A percentile compares a stretch with the other conserved stretches of the same genome.
Evolutionary conservation across 768 basidiomycete genomes (phyloP).

Genomic region (Naganishia vishniacii): DNA sequence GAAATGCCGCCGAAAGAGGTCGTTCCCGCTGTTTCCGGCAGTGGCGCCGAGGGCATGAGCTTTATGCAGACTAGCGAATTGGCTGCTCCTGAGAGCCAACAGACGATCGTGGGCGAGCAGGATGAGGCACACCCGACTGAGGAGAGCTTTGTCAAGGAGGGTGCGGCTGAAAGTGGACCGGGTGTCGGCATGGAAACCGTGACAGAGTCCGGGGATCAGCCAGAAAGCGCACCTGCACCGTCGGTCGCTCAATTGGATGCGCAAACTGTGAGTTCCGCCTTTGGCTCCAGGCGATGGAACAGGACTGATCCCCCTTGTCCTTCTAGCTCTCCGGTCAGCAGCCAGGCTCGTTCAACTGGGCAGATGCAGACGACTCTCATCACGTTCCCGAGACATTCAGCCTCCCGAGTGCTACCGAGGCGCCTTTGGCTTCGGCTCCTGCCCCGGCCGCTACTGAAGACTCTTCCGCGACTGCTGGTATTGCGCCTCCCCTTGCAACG

Average conservation of each 20-base stretch:
- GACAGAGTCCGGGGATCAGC: background rate
- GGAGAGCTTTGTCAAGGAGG: background rate
- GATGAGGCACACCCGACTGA: background rate
- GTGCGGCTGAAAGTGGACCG: conserved; percentile 3
- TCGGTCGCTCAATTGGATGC: conserved; percentile 8
- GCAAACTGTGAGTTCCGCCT: background rate
- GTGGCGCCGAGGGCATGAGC: conserved; percentile 18
- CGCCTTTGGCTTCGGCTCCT: conserved; percentile 2
- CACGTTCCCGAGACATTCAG: conserved; percentile 19
- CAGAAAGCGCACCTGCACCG: background rate
- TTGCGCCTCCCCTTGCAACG: background rate
- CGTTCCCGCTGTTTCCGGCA: background rate
- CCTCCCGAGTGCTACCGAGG: background rate
- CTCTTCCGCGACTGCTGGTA: background rate
- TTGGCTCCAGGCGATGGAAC: too few species aligned
- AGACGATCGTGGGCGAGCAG: background rate
- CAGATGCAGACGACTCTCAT: conserved; percentile 13
- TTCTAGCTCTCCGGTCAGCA: conserved; percentile 4
- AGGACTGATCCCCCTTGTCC: background rate
- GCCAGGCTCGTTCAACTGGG: conserved; percentile 18
- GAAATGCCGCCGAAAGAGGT: conserved; percentile 8
- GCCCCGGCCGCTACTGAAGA: background rate
- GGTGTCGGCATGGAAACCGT: conserved; percentile 3
- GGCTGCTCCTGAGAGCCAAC: background rate
- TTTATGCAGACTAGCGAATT: conserved; percentile 28